Conservation (phyloP, 164 flowering plant genomes). For the Nymphaea thermarum region DNA sequence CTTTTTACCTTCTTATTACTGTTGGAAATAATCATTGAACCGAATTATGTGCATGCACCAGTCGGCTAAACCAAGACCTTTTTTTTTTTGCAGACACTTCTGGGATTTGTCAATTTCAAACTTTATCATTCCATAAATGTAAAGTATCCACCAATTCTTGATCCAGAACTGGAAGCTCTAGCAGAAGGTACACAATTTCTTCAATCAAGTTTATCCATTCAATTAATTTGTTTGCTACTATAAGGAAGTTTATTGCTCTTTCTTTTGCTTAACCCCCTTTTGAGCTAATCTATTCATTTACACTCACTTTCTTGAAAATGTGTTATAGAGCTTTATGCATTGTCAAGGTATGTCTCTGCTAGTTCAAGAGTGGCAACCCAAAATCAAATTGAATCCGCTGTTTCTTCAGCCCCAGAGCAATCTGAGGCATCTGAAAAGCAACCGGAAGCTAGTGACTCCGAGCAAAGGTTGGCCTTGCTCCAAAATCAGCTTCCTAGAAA, state of each 20-base stretch:
- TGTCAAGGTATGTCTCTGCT: constrained; percentile 54
- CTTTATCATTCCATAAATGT: constrained; percentile 73
- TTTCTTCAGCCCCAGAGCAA: constrained; percentile 22
- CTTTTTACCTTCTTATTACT: no score
- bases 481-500: constrained; percentile 83
- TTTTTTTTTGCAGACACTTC: constrained; percentile 54
- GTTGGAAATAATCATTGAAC: no score
- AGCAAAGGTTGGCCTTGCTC: constrained; percentile 75
- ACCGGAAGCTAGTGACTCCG: constrained; percentile 41
- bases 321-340: constrained; percentile 75
- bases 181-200: constrained; percentile 52
- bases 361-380: constrained; percentile 15
- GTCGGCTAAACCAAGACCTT: background rate
- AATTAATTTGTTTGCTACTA: background rate
- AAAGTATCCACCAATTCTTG: constrained; percentile 87
- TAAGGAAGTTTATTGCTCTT: background rate
- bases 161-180: constrained; percentile 71
- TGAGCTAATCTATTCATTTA: background rate
- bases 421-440: constrained; percentile 14
- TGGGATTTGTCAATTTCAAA: constrained; percentile 60
- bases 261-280: background rate
- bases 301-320: background rate
- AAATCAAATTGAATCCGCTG: constrained; percentile 14
- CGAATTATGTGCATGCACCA: no score
- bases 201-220: background rate